Percentiles rank a stretch among this genome's conserved stretches.
Evolutionary conservation across 129 eudicot species (phyloP).

Genomic region (Saussurea involucrata): DNA sequence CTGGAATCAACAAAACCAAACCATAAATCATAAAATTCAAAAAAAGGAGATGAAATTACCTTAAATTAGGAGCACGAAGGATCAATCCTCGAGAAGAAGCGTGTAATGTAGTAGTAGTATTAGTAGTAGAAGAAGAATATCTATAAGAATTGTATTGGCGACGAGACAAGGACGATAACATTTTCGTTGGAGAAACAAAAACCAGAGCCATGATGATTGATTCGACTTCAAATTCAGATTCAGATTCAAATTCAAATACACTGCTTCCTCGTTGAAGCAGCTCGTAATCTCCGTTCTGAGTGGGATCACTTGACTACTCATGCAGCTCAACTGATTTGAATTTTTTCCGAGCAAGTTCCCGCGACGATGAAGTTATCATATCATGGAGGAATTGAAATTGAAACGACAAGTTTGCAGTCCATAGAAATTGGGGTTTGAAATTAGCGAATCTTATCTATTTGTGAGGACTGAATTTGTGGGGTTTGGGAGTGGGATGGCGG

Average conservation of each 20-base stretch:
- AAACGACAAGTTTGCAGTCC: not conserved
- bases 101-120: constrained; percentile 13
- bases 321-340: constrained; percentile 39
- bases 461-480: not conserved
- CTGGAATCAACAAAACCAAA: not conserved
- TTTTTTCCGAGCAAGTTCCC: not conserved
- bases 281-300: constrained; percentile 3
- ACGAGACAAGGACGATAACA: constrained; percentile 22
- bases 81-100: not conserved
- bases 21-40: not conserved
- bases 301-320: constrained; percentile 43
- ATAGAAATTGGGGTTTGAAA: not conserved
- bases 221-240: too few species aligned
- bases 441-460: constrained; percentile 19
- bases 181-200: constrained; percentile 34
- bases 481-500: constrained; percentile 14
- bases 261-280: constrained; percentile 36
- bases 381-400: constrained; percentile 24
- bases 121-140: not conserved
- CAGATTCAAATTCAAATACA: constrained; percentile 22
- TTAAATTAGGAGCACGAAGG: constrained; percentile 15
- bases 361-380: constrained; percentile 13
- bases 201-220: constrained; percentile 50
- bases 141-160: not conserved
- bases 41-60: constrained; percentile 27